Evolutionary conservation across 2,329 filamentous ascomycete species (phyloP).

Genomic region (Pyricularia grisea): DNA sequence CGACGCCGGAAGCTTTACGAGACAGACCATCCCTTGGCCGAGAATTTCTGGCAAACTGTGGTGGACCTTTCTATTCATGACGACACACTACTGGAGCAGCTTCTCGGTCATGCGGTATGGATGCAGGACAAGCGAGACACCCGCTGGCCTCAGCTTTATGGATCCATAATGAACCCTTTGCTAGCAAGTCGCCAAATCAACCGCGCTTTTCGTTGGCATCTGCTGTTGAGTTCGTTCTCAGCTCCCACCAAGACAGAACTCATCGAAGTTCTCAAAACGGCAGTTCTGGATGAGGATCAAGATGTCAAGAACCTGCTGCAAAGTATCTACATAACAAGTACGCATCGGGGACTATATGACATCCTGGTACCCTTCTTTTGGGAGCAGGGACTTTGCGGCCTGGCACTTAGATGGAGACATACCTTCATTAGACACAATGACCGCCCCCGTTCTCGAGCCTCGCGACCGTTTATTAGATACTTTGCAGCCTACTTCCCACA

Average conservation of each 20-base stretch:
- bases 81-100: conserved; percentile 20
- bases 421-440: conserved; percentile 31
- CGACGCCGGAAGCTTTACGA: conserved; percentile 14
- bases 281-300: conserved; percentile 26
- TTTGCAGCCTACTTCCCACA: conserved; percentile 34
- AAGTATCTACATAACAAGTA: conserved; percentile 34
- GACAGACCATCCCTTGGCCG: conserved; percentile 14
- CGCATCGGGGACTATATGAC: conserved; percentile 38
- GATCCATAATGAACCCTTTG: conserved; percentile 32
- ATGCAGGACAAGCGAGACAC: conserved; percentile 27
- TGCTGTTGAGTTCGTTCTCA: conserved; percentile 32
- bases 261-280: conserved; percentile 27
- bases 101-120: conserved; percentile 31
- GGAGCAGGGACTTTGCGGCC: conserved; percentile 29
- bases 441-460: conserved; percentile 26
- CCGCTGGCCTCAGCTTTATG: conserved; percentile 41
- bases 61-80: conserved; percentile 23
- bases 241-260: conserved; percentile 31
- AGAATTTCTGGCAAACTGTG: conserved; percentile 20
- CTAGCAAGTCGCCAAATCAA: conserved; percentile 28
- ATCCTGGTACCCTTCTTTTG: conserved; percentile 41
- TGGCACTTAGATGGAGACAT: conserved; percentile 39
- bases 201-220: conserved; percentile 36
- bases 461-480: conserved; percentile 38
- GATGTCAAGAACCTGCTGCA: conserved; percentile 29